Percentiles rank a stretch among this genome's conserved stretches.
Conservation (phyloP, 2,329 filamentous ascomycete genomes). For the Diaporthe sp. region DNA sequence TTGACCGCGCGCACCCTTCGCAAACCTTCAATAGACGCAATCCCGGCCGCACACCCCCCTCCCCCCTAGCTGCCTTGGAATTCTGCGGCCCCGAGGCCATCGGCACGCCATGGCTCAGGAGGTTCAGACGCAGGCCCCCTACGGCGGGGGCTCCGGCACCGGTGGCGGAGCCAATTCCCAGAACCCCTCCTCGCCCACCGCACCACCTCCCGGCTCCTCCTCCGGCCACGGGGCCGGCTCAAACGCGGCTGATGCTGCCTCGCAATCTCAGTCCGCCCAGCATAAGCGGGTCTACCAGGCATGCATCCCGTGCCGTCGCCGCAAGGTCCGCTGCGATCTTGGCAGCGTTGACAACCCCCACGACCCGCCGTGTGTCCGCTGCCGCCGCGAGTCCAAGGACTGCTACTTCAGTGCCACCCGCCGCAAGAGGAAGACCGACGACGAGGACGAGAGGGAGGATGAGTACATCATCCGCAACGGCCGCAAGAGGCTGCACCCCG, state of each 20-base stretch:
- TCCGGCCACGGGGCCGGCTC: conserved; percentile 34
- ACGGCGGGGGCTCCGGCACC: conserved; percentile 7
- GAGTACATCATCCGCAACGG: conserved; percentile 81
- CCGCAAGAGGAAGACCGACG: conserved; percentile 84
- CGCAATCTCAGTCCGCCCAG: conserved; percentile 45
- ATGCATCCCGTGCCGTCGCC: conserved; percentile 70
- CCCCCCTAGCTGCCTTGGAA: conserved; percentile 3
- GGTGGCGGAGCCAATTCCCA: conserved; percentile 23
- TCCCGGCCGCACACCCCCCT: background rate
- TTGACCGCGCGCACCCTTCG: conserved; percentile 28
- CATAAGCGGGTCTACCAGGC: conserved; percentile 74
- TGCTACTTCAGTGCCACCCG: conserved; percentile 97
- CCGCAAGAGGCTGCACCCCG: conserved; percentile 71
- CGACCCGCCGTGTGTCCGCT: conserved; percentile 93
- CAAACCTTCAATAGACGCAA: conserved; percentile 25
- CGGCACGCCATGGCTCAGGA: conserved; percentile 31
- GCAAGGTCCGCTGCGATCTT: conserved; percentile 72
- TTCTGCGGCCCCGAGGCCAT: conserved; percentile 25
- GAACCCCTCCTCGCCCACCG: conserved; percentile 33
- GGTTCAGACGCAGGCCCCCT: background rate
- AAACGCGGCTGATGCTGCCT: conserved; percentile 35
- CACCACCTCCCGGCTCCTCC: conserved; percentile 28
- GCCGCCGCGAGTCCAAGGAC: conserved; percentile 93
- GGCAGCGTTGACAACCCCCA: conserved; percentile 91
- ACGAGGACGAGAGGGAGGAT: conserved; percentile 65